Percentiles rank a stretch among this genome's conserved stretches.
Evolutionary conservation across 768 basidiomycete genomes (phyloP).

Genomic region (Collybiopsis luxurians): DNA sequence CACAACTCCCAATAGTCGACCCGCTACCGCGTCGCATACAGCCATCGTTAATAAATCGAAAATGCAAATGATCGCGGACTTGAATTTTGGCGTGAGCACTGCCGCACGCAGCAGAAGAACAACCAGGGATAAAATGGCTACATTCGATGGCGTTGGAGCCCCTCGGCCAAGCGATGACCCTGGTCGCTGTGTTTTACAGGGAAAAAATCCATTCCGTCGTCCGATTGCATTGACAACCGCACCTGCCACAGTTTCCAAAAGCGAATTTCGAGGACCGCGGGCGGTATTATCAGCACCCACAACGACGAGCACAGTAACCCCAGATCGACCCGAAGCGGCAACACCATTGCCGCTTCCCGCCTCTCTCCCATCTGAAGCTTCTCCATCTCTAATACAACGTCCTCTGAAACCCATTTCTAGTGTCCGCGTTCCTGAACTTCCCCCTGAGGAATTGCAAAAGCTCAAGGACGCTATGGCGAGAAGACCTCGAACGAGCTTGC

Average conservation of each 20-base stretch:
- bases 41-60: not conserved
- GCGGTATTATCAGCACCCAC: too few species aligned
- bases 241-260: not conserved
- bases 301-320: too few species aligned
- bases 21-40: not conserved
- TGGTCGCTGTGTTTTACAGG: not conserved
- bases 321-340: too few species aligned
- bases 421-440: constrained; percentile 9
- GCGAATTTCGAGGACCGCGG: too few species aligned
- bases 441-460: constrained; percentile 9
- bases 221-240: not conserved
- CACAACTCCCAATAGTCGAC: not conserved
- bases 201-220: constrained; percentile 1
- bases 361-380: not conserved
- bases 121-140: not conserved
- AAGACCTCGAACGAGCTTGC: not conserved
- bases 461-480: constrained; percentile 1
- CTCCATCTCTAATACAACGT: not conserved
- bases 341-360: too few species aligned
- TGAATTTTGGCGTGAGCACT: not conserved
- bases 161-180: too few species aligned
- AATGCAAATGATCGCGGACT: not conserved
- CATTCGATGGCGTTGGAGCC: not conserved
- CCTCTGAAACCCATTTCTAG: constrained; percentile 11
- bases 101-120: not conserved